phyloP scores from a whole-genome alignment of 2,329 filamentous ascomycete species.

The Calonectria montana region DNA sequence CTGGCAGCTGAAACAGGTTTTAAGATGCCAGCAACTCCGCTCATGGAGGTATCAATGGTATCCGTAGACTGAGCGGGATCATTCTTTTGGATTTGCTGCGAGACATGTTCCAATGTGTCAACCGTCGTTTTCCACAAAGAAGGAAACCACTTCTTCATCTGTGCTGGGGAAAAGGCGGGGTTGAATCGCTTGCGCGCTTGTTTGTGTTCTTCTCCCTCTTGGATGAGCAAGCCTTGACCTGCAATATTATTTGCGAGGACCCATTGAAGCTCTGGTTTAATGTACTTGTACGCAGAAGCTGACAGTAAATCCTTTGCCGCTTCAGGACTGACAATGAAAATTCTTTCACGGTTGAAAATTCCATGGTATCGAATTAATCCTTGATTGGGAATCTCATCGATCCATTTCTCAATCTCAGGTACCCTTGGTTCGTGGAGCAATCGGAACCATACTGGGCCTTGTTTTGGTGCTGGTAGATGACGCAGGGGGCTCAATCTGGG shows the following conservation, averaged over 20 bases:
- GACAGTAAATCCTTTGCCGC: not conserved
- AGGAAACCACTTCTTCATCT: not conserved
- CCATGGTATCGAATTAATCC: not conserved
- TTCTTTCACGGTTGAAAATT: not conserved
- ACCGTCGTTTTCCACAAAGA: not conserved
- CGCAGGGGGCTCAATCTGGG: not conserved
- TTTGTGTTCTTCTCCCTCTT: conserved; percentile 18
- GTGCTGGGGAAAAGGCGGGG: not conserved
- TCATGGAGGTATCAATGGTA: not conserved
- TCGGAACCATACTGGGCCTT: not conserved
- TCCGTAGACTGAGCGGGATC: not conserved
- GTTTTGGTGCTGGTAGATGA: not conserved
- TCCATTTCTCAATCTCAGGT: not conserved
- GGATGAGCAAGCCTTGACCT: conserved; percentile 19
- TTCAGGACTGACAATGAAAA: not conserved
- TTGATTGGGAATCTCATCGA: not conserved
- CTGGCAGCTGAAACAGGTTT: not conserved
- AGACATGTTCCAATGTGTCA: not conserved
- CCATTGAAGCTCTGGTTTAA: not conserved
- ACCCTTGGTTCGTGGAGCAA: not conserved
- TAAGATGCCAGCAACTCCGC: not conserved
- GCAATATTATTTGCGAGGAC: conserved; percentile 2
- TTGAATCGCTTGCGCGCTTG: conserved; percentile 19
- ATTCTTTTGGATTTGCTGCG: not conserved
- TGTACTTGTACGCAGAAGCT: not conserved